Conservation (phyloP, 2,329 filamentous ascomycete genomes). For the Curvularia sp. region DNA sequence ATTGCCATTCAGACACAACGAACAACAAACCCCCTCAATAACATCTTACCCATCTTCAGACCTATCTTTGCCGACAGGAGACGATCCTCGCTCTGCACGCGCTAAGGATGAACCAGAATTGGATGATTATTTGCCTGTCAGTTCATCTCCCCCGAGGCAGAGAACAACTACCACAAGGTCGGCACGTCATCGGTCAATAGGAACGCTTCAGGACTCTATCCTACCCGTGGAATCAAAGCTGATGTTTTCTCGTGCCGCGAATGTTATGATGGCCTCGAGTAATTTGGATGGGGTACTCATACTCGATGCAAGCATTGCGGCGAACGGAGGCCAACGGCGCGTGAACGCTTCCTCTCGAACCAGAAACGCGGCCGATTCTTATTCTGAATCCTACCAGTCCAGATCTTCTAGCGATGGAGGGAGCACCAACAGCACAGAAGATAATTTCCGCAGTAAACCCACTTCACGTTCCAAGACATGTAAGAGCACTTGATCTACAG, state of each 20-base stretch:
- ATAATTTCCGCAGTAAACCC: background rate
- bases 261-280: slow-evolving; percentile 42
- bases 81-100: background rate
- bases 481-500: background rate
- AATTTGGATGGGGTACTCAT: slow-evolving; percentile 46
- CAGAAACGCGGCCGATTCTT: slow-evolving; percentile 9
- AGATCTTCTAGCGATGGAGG: slow-evolving; percentile 29
- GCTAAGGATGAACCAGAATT: background rate
- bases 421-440: slow-evolving; percentile 2
- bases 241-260: slow-evolving; percentile 47
- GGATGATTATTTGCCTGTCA: background rate
- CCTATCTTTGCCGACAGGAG: slow-evolving; percentile 3
- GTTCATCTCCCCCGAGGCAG: background rate
- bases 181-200: slow-evolving; percentile 24
- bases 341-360: slow-evolving; percentile 9
- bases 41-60: background rate
- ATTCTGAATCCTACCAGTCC: slow-evolving; percentile 21
- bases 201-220: slow-evolving; percentile 38
- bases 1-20: slow-evolving; percentile 20
- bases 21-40: background rate
- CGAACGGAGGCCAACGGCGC: slow-evolving; percentile 25
- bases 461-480: slow-evolving; percentile 26
- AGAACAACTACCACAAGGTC: slow-evolving; percentile 14
- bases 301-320: slow-evolving; percentile 43
- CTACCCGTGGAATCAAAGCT: slow-evolving; percentile 37